phyloP scores from a whole-genome alignment of 352 stramenopile genomes.

The Globisporangium carolinianum region DNA sequence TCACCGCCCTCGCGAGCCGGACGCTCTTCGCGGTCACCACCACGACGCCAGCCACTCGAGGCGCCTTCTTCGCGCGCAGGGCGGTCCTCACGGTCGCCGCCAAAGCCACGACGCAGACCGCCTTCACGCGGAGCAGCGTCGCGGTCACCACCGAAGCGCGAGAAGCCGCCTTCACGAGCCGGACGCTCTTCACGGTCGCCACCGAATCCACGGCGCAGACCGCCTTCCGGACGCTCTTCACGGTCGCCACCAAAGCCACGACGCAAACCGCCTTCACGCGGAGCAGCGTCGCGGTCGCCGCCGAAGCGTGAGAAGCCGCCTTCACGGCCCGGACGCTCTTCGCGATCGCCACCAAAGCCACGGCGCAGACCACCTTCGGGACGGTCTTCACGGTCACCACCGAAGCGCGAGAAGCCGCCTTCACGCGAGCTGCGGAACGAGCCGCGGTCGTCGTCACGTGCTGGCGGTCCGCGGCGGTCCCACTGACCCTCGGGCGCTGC shows the following conservation, averaged over 20 bases:
- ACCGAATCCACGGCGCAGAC: slow-evolving; percentile 24
- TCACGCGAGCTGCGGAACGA: slow-evolving; percentile 10
- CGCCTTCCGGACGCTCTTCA: slow-evolving; percentile 24
- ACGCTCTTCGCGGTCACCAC: slow-evolving; percentile 18
- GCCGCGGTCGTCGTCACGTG: slow-evolving; percentile 22
- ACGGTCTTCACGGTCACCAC: slow-evolving; percentile 20
- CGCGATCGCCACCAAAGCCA: slow-evolving; percentile 22
- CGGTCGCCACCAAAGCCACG: slow-evolving; percentile 22
- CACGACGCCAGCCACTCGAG: slow-evolving; percentile 8
- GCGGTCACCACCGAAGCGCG: slow-evolving; percentile 21
- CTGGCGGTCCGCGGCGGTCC: slow-evolving; percentile 43
- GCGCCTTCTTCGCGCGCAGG: slow-evolving; percentile 11
- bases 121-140: slow-evolving; percentile 22
- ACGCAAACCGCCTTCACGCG: neutral
- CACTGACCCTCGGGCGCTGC: slow-evolving; percentile 46
- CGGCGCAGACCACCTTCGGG: slow-evolving; percentile 25
- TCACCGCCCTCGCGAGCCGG: neutral
- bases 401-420: slow-evolving; percentile 13
- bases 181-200: slow-evolving; percentile 26
- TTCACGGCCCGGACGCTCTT: slow-evolving; percentile 9
- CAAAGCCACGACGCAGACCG: slow-evolving; percentile 23
- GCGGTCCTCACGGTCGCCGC: slow-evolving; percentile 17
- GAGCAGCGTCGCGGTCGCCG: slow-evolving; percentile 15
- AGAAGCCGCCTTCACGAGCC: slow-evolving; percentile 17
- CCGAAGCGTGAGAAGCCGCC: slow-evolving; percentile 16